Evolutionary conservation across 768 basidiomycete genomes (phyloP).

Genomic region (Butyriboletus loyo): DNA sequence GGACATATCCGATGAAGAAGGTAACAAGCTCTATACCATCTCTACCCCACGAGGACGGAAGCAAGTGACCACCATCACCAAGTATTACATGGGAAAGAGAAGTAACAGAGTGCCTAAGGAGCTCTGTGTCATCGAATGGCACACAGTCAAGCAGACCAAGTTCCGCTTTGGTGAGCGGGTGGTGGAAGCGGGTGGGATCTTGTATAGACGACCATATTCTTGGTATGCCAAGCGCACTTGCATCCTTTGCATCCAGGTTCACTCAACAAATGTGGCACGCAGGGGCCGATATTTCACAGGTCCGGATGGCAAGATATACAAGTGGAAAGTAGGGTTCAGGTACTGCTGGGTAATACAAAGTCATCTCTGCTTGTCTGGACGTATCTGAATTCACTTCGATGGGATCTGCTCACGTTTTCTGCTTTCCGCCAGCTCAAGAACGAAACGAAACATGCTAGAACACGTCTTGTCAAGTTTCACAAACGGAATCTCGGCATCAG

Average conservation of each 20-base stretch:
- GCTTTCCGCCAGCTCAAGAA: conserved; percentile 9
- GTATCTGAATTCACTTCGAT: background rate
- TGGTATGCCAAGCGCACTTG: conserved; percentile 1
- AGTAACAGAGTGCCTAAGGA: conserved; percentile 2
- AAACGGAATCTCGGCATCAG: conserved; percentile 16
- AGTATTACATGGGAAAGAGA: background rate
- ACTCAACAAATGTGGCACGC: background rate
- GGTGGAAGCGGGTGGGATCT: conserved; percentile 15
- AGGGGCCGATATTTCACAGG: conserved; percentile 30
- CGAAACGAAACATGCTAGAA: conserved; percentile 9
- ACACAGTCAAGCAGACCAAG: conserved; percentile 21
- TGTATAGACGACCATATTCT: conserved; percentile 7
- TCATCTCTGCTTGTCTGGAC: background rate
- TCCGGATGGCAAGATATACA: conserved; percentile 30
- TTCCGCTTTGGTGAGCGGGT: conserved; percentile 27
- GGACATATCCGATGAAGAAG: conserved; percentile 14
- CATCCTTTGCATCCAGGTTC: background rate
- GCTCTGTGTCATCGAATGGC: conserved; percentile 33
- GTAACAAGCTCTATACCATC: conserved; percentile 18
- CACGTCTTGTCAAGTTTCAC: conserved; percentile 17
- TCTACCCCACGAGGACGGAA: conserved; percentile 14
- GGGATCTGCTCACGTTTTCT: background rate
- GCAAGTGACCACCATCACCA: conserved; percentile 12
- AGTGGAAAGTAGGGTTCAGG: conserved; percentile 27
- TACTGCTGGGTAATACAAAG: conserved; percentile 22